Evolutionary conservation across 2,329 filamentous ascomycete genomes (phyloP), one percentile per base, ranked within the genome.

Genomic region (Colletotrichum endophyticum): DNA sequence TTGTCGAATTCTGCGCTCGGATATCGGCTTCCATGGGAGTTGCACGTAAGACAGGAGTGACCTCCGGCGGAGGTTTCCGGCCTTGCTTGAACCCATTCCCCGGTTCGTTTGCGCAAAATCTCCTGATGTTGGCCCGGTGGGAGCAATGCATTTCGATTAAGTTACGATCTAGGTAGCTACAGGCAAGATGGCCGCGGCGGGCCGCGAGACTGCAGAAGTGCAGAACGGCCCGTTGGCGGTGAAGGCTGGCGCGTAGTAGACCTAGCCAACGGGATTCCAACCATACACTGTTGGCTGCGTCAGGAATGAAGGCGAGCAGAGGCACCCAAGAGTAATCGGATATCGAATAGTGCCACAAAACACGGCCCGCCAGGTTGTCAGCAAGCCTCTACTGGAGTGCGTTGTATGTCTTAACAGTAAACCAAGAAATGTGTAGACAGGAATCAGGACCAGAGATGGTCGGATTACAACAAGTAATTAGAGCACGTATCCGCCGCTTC

Each of bases 401-500:
- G 30, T 27, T 64, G 25, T 36, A 11, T 44, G 19, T 69, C 66
- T 30, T 3, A 27, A 30, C 2, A 36, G 22, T 59, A 56, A 32
- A 28, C 49, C 53, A 59, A n/a, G 59, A 28, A 32, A 39, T 25
- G 64, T 12, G 25, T 13, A 28, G 53, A 36, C n/a, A 59, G 34
- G 44, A 68, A 68, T 11, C 30, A 34, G 57, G 36, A 44, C 57
- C 30, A 32, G 25, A 59, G 9, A 25, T 13, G 13, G 66, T 39
- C 34, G n/a, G 32, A 32, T 39, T 19, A 74, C 39, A 66, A 66
- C 32, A 32, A 67, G n/a, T 22, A 49, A 64, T 82, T 81, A 92
- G 78, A 93, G 85, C 63, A 94, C 91, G 84, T 95, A 95, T 25
- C 94, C 90, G 25, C 92, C 92, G 66, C 89, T 89, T 5, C 91